Evolutionary conservation across 345 rosid genomes (phyloP), one percentile per base, ranked within the genome.

Genomic region (Rhodomyrtus tomentosa): DNA sequence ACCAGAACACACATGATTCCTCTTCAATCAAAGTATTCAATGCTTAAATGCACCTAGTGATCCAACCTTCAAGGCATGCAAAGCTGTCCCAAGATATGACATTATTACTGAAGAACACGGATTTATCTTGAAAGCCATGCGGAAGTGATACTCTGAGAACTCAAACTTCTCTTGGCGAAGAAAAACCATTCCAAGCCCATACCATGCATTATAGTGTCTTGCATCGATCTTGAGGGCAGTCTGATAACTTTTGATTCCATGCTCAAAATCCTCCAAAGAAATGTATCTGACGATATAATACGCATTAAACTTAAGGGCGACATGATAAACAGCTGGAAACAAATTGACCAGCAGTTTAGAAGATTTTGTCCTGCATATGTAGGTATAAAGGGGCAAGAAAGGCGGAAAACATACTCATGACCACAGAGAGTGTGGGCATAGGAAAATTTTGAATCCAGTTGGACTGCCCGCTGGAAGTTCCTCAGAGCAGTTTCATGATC

Each of bases 401-500:
- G 45, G 79, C 2, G 79, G 58, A 36, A 36, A 40, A 68, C 99
- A 79, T 95, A 97, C 99, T 97, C 99, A 42, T 97, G 99, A 85
- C 99, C 99, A 83, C 99, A 97, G 84, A 97, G 93, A 15, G 99
- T 95, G 88, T 94, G 98, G 29, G 98, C 98, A 83, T 97, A 97
- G 83, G 99, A 94, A 92, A 93, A 97, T 93, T 93, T 94, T 84
- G 98, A 91, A 90, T 93, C 90, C 87, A 97, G 90, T 83, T 93
- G 98, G 81, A 94, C 98, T 82, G 98, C 98, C 87, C 99, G 93
- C 88, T 93, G 96, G 88, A 97, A 97, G 84, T 90, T 97, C 91
- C 95, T 97, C 86, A 97, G 87, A 85, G 99, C 98, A 27, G 95
- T 97, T 90, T 95, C 99, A 38, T 97, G 99, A 91, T 97, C 99